phyloP scores from a whole-genome alignment of 2,329 filamentous ascomycete species.

The Cladosporium sp. region DNA sequence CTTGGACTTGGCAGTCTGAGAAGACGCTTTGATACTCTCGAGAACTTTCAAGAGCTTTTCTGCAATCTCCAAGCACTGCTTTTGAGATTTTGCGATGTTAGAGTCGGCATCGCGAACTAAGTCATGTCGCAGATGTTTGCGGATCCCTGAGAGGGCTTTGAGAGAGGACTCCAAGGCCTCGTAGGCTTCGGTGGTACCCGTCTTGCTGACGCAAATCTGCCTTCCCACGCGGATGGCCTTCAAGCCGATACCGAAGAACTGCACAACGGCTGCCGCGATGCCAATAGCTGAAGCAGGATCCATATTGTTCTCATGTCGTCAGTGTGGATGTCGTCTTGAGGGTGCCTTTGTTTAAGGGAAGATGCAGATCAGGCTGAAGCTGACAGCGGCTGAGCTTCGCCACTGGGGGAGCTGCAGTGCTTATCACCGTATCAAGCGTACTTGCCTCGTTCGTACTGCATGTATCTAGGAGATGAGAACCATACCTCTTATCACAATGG shows the following conservation, averaged over 20 bases:
- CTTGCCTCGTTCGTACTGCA: no score
- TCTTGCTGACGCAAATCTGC: constrained; percentile 13
- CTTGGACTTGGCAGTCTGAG: neutral
- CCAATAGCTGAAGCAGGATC: no score
- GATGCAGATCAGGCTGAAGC: neutral
- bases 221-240: constrained; percentile 6
- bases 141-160: neutral
- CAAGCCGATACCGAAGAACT: constrained; percentile 11
- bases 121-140: neutral
- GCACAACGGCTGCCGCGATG: neutral
- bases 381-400: no score
- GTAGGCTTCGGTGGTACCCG: neutral
- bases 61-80: neutral
- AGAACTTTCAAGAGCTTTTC: neutral
- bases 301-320: no score
- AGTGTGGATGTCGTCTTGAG: no score
- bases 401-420: no score
- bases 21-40: neutral
- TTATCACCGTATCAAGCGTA: no score
- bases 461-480: no score
- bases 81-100: neutral
- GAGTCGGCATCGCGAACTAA: neutral
- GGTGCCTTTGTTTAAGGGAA: no score
- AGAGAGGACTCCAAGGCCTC: neutral
- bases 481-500: no score